Conservation (phyloP, 768 basidiomycete genomes). For the Suillus tomentosus region DNA sequence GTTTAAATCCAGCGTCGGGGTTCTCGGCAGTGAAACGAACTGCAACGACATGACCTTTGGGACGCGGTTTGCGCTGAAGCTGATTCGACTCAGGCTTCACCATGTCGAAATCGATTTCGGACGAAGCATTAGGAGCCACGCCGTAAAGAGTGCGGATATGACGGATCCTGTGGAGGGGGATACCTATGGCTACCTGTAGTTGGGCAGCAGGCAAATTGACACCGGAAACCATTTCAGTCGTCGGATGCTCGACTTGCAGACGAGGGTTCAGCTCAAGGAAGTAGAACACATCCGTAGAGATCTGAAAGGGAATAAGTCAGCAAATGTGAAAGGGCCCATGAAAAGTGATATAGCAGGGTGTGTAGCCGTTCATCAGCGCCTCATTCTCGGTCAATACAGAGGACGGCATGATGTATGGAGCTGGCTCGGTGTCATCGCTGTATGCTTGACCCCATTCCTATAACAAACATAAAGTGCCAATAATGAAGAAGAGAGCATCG, state of each 20-base stretch:
- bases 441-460: conserved; percentile 35
- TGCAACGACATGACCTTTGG: conserved; percentile 98
- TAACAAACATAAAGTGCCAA: no score
- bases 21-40: conserved; percentile 99
- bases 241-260: conserved; percentile 99
- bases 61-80: conserved; percentile 91
- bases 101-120: conserved; percentile 98
- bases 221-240: conserved; percentile 99
- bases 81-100: conserved; percentile 82
- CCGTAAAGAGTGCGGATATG: conserved; percentile 97
- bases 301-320: conserved; percentile 47
- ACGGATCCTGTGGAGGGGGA: conserved; percentile 92
- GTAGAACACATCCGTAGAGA: conserved; percentile 92
- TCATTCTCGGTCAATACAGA: conserved; percentile 30
- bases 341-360: conserved; percentile 20
- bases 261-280: conserved; percentile 99
- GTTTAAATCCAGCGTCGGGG: conserved; percentile 99
- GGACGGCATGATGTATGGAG: conserved; percentile 23
- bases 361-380: conserved; percentile 25
- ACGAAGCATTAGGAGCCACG: conserved; percentile 83
- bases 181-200: conserved; percentile 97
- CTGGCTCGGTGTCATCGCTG: background rate
- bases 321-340: conserved; percentile 12
- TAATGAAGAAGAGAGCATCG: background rate
- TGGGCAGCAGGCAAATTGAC: conserved; percentile 98